Evolutionary conservation across 176 grass and related monocot species (phyloP).

Genomic region (Phyllostachys edulis): DNA sequence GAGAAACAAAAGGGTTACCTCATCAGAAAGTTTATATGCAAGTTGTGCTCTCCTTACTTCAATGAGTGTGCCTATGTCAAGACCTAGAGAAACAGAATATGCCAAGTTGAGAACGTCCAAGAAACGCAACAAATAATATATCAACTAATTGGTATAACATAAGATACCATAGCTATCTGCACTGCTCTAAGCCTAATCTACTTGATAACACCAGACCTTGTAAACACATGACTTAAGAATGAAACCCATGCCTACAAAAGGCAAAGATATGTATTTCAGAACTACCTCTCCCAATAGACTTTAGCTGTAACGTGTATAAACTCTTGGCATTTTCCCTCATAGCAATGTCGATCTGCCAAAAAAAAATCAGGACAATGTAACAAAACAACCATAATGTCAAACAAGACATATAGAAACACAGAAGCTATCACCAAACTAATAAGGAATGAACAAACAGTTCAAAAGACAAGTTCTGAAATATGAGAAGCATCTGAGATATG

Average conservation of each 20-base stretch:
- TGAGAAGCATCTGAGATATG: neutral
- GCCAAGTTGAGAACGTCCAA: conserved; percentile 1
- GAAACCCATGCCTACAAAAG: conserved; percentile 24
- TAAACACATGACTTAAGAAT: conserved; percentile 24
- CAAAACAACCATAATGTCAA: conserved; percentile 27
- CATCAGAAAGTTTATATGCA: conserved; percentile 88
- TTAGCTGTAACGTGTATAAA: conserved; percentile 76
- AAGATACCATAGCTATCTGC: conserved; percentile 1
- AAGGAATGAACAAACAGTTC: neutral
- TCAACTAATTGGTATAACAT: conserved; percentile 16
- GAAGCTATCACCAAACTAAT: conserved; percentile 20
- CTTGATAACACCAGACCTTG: conserved; percentile 16
- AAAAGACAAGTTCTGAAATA: conserved; percentile 5
- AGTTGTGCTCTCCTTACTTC: conserved; percentile 76
- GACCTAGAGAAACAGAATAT: conserved; percentile 51
- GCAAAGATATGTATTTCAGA: conserved; percentile 18
- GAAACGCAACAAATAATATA: conserved; percentile 24
- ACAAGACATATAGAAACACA: neutral
- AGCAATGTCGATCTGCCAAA: conserved; percentile 87
- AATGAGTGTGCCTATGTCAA: conserved; percentile 66
- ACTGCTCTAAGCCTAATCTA: conserved; percentile 23
- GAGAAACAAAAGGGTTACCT: conserved; percentile 51
- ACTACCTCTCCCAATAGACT: conserved; percentile 81
- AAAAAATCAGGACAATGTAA: conserved; percentile 32
- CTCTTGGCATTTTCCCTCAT: conserved; percentile 93